Evolutionary conservation across 2,329 filamentous ascomycete genomes (phyloP).

Genomic region (Cercospora janseana): DNA sequence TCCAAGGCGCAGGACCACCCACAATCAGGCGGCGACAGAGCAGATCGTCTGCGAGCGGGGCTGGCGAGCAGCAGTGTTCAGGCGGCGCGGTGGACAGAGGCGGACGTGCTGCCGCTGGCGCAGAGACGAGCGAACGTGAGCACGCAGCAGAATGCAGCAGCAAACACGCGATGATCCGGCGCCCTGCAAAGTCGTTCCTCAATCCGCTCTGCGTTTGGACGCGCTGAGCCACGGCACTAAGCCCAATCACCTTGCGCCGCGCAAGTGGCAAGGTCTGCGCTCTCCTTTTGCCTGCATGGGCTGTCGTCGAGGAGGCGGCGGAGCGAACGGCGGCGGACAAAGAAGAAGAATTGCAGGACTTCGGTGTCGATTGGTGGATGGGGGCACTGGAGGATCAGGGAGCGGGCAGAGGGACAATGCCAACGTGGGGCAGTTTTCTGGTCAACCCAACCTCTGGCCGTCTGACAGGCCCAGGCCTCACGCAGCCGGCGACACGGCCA

Average conservation of each 20-base stretch:
- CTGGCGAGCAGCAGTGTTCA: no score
- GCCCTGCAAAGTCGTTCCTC: no score
- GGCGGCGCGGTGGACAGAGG: slow-evolving; percentile 1
- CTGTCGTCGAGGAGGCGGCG: neutral
- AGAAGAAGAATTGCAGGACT: neutral
- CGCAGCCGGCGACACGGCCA: slow-evolving; percentile 5
- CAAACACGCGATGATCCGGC: no score
- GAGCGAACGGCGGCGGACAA: neutral
- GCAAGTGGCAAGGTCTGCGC: slow-evolving; percentile 6
- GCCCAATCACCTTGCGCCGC: no score
- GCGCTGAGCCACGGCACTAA: no score
- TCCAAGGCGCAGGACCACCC: slow-evolving; percentile 1
- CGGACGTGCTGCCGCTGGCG: neutral
- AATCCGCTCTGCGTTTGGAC: no score
- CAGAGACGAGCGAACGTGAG: slow-evolving; percentile 1
- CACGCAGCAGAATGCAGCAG: no score
- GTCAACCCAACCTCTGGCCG: neutral
- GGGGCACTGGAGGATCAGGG: neutral
- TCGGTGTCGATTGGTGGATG: neutral
- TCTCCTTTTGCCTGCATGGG: slow-evolving; percentile 11
- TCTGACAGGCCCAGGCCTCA: slow-evolving; percentile 2
- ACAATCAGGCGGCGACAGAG: neutral
- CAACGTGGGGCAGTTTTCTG: slow-evolving; percentile 6
- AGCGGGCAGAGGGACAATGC: slow-evolving; percentile 1
- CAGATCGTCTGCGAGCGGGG: neutral